These are phyloP conservation scores for Auriscalpium orientale DNA, from an alignment of 768 basidiomycete species.

Conservation along the genomic window DNA sequence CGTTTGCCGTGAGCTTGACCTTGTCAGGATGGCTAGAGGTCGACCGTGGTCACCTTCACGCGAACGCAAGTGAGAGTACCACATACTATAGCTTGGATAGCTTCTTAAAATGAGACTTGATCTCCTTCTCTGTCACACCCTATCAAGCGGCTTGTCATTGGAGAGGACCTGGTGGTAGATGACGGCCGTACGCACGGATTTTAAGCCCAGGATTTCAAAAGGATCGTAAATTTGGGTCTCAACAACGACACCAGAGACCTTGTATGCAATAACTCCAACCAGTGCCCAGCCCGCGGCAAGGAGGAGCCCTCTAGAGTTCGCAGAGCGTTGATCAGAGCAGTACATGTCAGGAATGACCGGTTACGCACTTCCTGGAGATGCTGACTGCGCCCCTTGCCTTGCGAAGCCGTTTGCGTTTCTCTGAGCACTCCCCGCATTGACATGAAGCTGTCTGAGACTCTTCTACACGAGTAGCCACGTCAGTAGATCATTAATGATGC, in stretches of 20 bases:
- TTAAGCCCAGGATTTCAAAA: slow-evolving; percentile 85
- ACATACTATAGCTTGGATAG: slow-evolving; percentile 77
- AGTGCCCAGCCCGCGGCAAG: slow-evolving; percentile 67
- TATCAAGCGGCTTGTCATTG: slow-evolving; percentile 21
- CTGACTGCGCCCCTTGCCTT: slow-evolving; percentile 13
- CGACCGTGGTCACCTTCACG: not conserved
- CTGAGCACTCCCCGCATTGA: slow-evolving; percentile 11
- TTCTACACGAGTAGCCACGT: not conserved
- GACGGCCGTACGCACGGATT: slow-evolving; percentile 38
- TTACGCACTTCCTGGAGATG: slow-evolving; percentile 4
- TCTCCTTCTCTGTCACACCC: slow-evolving; percentile 76
- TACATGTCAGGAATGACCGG: not conserved
- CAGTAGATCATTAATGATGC: not conserved
- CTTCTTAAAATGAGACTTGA: slow-evolving; percentile 93
- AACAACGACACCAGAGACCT: slow-evolving; percentile 46
- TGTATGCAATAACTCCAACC: slow-evolving; percentile 62
- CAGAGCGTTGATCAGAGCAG: not conserved
- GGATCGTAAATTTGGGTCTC: slow-evolving; percentile 83
- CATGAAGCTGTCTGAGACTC: slow-evolving; percentile 9
- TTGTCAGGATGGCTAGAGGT: slow-evolving; percentile 88
- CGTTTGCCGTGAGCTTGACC: slow-evolving; percentile 71
- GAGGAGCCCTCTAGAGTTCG: slow-evolving; percentile 42
- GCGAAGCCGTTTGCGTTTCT: slow-evolving; percentile 27
- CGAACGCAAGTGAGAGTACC: not conserved
- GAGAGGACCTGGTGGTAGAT: not conserved